A percentile compares a stretch with the other conserved stretches of the same genome.
Conservation (phyloP, 2,329 filamentous ascomycete genomes). For the Cephalotrichum gorgonifer region DNA sequence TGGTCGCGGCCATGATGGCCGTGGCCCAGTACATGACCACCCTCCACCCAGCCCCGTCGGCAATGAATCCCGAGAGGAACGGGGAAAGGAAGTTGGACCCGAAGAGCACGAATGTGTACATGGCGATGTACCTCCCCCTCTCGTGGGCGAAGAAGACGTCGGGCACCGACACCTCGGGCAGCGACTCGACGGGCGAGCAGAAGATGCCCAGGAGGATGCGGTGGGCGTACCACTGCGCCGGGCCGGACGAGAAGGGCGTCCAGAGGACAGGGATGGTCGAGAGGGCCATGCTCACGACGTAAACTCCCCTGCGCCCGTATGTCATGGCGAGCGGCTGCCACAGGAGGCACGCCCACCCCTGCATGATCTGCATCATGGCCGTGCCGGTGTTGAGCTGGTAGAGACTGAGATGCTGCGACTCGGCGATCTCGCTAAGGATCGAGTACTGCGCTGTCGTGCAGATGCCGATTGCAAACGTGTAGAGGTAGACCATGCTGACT, state of each 20-base stretch:
- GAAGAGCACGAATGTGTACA: slow-evolving; percentile 27
- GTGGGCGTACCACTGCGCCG: slow-evolving; percentile 15
- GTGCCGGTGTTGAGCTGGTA: slow-evolving; percentile 37
- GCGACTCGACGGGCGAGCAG: slow-evolving; percentile 31
- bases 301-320: slow-evolving; percentile 37
- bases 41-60: slow-evolving; percentile 26
- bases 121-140: slow-evolving; percentile 29
- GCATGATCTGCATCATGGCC: slow-evolving; percentile 39
- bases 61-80: slow-evolving; percentile 33
- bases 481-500: slow-evolving; percentile 23
- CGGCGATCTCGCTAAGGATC: slow-evolving; percentile 27
- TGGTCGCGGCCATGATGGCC: slow-evolving; percentile 23
- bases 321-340: slow-evolving; percentile 43
- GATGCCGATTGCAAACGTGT: slow-evolving; percentile 27
- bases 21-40: slow-evolving; percentile 33
- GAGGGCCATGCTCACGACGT: slow-evolving; percentile 33
- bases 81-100: slow-evolving; percentile 33
- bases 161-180: slow-evolving; percentile 32
- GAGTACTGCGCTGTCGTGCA: slow-evolving; percentile 20
- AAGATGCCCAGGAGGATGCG: slow-evolving; percentile 33
- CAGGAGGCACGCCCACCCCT: slow-evolving; percentile 39
- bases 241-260: too few relatives aligned
- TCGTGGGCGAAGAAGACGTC: slow-evolving; percentile 32
- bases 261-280: too few relatives aligned
- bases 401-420: slow-evolving; percentile 31